Evolutionary conservation across 1,284 basidiomycete species (phyloP), one percentile per base, ranked within the genome.

Genomic region (Vanrija humicola): DNA sequence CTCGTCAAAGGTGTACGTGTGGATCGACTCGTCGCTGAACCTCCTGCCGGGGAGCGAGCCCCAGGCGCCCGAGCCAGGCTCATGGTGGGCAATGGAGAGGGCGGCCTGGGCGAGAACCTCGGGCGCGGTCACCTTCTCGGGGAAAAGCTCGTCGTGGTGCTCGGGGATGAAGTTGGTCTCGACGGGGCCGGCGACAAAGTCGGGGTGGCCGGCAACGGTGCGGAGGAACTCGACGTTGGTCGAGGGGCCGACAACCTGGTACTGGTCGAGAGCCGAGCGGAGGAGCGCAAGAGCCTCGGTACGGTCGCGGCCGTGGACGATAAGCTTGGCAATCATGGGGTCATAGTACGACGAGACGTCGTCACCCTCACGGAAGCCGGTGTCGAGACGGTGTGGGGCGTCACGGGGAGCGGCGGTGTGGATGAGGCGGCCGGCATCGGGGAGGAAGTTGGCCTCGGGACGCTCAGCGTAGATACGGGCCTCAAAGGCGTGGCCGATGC

Each of bases 401-500:
- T 86, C 76, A 42, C 75, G 63, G 46, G 81, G 75, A 55, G 81
- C 65, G 1, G 75, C 62, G 47, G 93, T 83, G 74, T 93, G 88
- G 10, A 89, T 75, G 4, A 96, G 80, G 7, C 81, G 80, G 1
- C 93, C 93, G 18, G 90, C 91, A 69, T 96, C 93, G 1, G 93
- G 93, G 6, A 96, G 81, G 79, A 96, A 97, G 72, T 89, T 84
- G 53, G 70, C 89, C 90, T 65, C 90, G 82, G 91, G 91, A 65
- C 93, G 90, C 75, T 97, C 93, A 6, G 93, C 94, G 72, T 97
- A 97, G 64, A 97, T 94, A n/a, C 93, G 85, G 14, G 91, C 92
- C 77, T 96, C 93, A 65, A 96, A 96, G 0, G 93, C 89, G 66
- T 96, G 92, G 2, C 94, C 93, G 5, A 89, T 83, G 53, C 90